A percentile compares a stretch with the other conserved stretches of the same genome.
phyloP scores from a whole-genome alignment of 1,284 basidiomycete species.

The Irpex sp. region DNA sequence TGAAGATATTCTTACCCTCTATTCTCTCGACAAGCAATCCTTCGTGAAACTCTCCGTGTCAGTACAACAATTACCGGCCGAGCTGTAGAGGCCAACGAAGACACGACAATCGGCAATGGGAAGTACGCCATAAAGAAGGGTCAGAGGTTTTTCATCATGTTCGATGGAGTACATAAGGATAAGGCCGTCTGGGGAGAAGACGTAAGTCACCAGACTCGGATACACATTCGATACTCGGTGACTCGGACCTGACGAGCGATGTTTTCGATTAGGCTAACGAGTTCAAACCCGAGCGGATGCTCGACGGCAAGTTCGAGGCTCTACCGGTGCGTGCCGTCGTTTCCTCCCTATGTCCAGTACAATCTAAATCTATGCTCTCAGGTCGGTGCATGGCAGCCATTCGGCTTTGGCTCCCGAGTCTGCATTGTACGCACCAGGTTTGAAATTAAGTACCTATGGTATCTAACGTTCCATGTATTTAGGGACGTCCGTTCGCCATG shows the following conservation, averaged over 20 bases:
- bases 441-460: neutral
- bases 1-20: too few relatives aligned
- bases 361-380: slow-evolving; percentile 2
- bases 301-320: slow-evolving; percentile 42
- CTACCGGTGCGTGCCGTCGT: slow-evolving; percentile 30
- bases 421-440: slow-evolving; percentile 31
- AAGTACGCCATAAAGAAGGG: slow-evolving; percentile 39
- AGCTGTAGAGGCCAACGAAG: slow-evolving; percentile 31
- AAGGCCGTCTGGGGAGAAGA: slow-evolving; percentile 47
- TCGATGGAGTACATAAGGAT: slow-evolving; percentile 37
- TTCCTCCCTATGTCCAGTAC: neutral
- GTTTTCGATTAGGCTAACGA: slow-evolving; percentile 24
- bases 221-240: neutral
- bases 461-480: neutral
- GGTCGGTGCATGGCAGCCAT: slow-evolving; percentile 46
- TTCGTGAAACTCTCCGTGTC: slow-evolving; percentile 46
- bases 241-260: neutral
- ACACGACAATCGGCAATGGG: slow-evolving; percentile 35
- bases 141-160: slow-evolving; percentile 27
- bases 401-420: slow-evolving; percentile 38
- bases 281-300: slow-evolving; percentile 45
- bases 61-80: slow-evolving; percentile 37
- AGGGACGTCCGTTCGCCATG: slow-evolving; percentile 44
- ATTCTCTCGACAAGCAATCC: slow-evolving; percentile 28
- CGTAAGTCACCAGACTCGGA: slow-evolving; percentile 25